These are phyloP conservation scores for Nitzschia sp. DNA, from an alignment of 108 stramenopile species.

Conservation along the genomic window DNA sequence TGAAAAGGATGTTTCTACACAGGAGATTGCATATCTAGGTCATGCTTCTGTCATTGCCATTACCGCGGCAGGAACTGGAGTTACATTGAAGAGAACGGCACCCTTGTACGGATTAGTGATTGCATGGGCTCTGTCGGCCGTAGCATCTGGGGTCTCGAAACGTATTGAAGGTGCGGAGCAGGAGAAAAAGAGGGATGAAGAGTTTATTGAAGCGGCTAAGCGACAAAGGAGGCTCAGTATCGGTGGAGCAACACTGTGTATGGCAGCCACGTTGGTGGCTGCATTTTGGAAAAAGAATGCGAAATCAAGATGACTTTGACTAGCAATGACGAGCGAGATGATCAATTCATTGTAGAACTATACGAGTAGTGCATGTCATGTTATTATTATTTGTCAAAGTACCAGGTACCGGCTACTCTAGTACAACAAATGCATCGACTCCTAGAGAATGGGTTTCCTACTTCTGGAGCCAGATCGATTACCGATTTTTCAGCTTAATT, in stretches of 20 bases:
- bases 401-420: too few species aligned
- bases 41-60: conserved; percentile 62
- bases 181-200: neutral
- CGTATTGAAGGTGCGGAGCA: neutral
- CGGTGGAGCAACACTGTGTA: conserved; percentile 5
- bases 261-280: neutral
- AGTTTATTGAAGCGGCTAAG: conserved; percentile 8
- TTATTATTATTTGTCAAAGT: neutral
- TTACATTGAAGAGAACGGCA: conserved; percentile 35
- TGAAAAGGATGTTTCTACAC: conserved; percentile 10
- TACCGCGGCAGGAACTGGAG: conserved; percentile 55
- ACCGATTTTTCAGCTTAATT: too few species aligned
- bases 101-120: conserved; percentile 66
- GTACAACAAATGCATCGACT: too few species aligned
- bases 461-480: too few species aligned
- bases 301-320: neutral
- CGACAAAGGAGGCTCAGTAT: conserved; percentile 5
- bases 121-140: conserved; percentile 77
- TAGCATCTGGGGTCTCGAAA: conserved; percentile 18
- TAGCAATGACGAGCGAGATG: neutral
- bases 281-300: neutral
- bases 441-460: too few species aligned
- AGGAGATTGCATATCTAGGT: conserved; percentile 38
- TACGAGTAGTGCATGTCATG: neutral
- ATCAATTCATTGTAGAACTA: neutral